phyloP scores from a whole-genome alignment of 805 yeast species.

The Metschnikowia picachoensis region DNA sequence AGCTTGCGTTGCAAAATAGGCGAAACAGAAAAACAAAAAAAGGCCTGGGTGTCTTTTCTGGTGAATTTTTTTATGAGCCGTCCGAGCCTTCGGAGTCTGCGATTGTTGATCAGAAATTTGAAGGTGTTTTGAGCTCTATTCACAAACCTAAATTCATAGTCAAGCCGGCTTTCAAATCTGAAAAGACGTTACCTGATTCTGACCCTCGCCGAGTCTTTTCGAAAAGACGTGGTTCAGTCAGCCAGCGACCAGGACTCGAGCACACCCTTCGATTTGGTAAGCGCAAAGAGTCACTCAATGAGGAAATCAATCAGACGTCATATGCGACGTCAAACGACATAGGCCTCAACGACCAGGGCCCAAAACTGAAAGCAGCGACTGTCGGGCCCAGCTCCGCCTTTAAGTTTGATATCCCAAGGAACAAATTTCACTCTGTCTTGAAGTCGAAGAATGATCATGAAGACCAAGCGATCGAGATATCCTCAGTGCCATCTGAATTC shows the following conservation, averaged over 20 bases:
- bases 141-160: conserved; percentile 29
- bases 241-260: conserved; percentile 12
- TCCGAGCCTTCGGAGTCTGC: background rate
- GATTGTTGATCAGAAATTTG: conserved; percentile 13
- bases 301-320: conserved; percentile 23
- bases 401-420: conserved; percentile 31
- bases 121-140: conserved; percentile 35
- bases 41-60: conserved; percentile 27
- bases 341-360: conserved; percentile 25
- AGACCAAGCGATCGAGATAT: too few species aligned
- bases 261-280: conserved; percentile 13
- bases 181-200: conserved; percentile 5
- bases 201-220: conserved; percentile 1
- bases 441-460: background rate
- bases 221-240: conserved; percentile 5
- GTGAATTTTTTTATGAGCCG: conserved; percentile 36
- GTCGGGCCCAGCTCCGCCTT: conserved; percentile 37
- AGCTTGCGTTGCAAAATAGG: conserved; percentile 12
- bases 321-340: conserved; percentile 28
- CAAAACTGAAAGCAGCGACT: background rate
- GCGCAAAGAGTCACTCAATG: conserved; percentile 21
- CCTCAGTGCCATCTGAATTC: too few species aligned
- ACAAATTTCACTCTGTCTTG: conserved; percentile 24
- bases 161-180: background rate
- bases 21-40: conserved; percentile 17